Percentiles rank a stretch among this genome's conserved stretches.
Evolutionary conservation across 2,329 filamentous ascomycete species (phyloP).

Genomic region (Ciborinia camelliae): DNA sequence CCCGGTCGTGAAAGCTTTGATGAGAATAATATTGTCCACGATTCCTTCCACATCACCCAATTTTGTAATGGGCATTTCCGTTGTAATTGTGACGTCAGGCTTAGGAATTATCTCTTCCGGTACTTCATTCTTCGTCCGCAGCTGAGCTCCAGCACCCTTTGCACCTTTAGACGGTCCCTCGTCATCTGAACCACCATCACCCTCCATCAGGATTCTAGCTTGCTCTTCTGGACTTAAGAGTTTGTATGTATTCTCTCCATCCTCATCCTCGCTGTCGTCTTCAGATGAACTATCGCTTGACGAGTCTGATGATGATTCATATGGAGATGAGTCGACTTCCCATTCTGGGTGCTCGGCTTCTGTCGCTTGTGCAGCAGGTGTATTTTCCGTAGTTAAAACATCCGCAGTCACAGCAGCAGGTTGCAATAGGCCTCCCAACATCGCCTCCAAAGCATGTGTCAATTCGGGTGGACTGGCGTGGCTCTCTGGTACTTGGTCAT

Average conservation of each 20-base stretch:
- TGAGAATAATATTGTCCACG: constrained; percentile 73
- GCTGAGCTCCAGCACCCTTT: constrained; percentile 43
- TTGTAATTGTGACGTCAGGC: constrained; percentile 74
- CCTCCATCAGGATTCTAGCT: constrained; percentile 80
- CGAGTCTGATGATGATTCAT: constrained; percentile 60
- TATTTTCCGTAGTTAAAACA: background rate
- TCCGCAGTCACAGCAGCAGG: background rate
- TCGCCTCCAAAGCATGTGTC: constrained; percentile 34
- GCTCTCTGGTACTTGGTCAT: constrained; percentile 1
- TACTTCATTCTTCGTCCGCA: constrained; percentile 81
- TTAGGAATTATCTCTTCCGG: constrained; percentile 62
- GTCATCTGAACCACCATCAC: constrained; percentile 75
- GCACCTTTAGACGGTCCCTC: constrained; percentile 54
- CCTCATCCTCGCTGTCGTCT: constrained; percentile 53
- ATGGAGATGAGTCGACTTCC: constrained; percentile 76
- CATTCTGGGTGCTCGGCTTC: constrained; percentile 65
- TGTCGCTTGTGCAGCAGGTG: constrained; percentile 1
- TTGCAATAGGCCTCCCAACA: constrained; percentile 31
- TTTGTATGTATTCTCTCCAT: constrained; percentile 59
- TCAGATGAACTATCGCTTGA: constrained; percentile 55
- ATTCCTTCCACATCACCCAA: constrained; percentile 74
- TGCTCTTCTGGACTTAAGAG: constrained; percentile 78
- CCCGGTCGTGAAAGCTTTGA: constrained; percentile 74
- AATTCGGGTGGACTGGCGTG: constrained; percentile 25
- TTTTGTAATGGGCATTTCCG: constrained; percentile 71